These are phyloP conservation scores for Dacryopinax spathularia DNA, from an alignment of 768 basidiomycete species.

Conservation along the genomic window DNA sequence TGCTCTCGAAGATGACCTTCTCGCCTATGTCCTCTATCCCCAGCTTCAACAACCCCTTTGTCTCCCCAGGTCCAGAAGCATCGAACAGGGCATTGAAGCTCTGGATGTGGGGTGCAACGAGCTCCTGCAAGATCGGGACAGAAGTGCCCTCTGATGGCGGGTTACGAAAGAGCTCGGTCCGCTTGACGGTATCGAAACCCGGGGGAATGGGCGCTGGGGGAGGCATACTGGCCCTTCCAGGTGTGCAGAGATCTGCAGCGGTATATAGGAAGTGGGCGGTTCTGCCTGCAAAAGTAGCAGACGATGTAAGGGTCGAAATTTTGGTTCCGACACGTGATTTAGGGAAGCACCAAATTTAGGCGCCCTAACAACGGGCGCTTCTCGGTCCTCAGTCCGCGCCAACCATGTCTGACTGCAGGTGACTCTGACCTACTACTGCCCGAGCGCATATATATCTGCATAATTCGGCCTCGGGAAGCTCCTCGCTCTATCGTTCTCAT, in stretches of 20 bases:
- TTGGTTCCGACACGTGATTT: conserved; percentile 1
- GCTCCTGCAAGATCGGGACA: conserved; percentile 75
- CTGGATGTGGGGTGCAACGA: conserved; percentile 85
- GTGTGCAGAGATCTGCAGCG: background rate
- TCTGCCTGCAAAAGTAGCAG: background rate
- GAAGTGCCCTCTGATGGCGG: conserved; percentile 56
- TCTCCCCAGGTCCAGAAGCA: conserved; percentile 69
- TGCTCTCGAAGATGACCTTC: conserved; percentile 82
- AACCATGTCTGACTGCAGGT: background rate
- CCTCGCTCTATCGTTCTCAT: too few relatives aligned
- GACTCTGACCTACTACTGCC: background rate
- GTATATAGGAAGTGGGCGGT: background rate
- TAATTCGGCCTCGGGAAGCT: too few relatives aligned
- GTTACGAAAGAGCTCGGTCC: conserved; percentile 63
- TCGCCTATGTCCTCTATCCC: conserved; percentile 74
- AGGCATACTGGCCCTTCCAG: background rate
- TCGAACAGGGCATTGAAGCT: conserved; percentile 96
- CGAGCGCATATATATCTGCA: too few relatives aligned
- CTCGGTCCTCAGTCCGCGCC: background rate
- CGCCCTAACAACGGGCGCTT: background rate
- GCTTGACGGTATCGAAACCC: conserved; percentile 60
- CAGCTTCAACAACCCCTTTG: conserved; percentile 61
- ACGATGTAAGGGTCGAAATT: background rate
- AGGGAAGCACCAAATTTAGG: background rate
- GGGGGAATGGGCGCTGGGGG: conserved; percentile 1